These are phyloP conservation scores for Pterulicium gracile DNA, from an alignment of 1,284 basidiomycete genomes.

Conservation along the genomic window DNA sequence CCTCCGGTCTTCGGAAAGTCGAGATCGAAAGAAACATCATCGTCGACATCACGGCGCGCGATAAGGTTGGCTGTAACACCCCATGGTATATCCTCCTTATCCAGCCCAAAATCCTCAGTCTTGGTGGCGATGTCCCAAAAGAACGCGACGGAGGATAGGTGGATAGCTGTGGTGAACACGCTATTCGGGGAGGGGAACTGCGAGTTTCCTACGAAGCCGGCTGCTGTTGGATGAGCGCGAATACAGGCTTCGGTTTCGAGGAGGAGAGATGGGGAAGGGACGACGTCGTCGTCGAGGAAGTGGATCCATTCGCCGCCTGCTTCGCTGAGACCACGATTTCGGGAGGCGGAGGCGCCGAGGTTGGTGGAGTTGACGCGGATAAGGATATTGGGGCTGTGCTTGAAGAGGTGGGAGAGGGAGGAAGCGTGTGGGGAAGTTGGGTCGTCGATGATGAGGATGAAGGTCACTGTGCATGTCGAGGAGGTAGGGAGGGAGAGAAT, in stretches of 20 bases:
- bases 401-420: slow-evolving; percentile 24
- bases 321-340: slow-evolving; percentile 37
- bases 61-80: slow-evolving; percentile 53
- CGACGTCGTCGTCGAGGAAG: slow-evolving; percentile 51
- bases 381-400: slow-evolving; percentile 31
- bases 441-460: slow-evolving; percentile 48
- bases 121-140: slow-evolving; percentile 54
- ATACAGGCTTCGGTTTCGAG: slow-evolving; percentile 35
- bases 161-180: slow-evolving; percentile 42
- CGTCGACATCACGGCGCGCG: slow-evolving; percentile 31
- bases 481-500: slow-evolving; percentile 34
- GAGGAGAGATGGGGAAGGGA: slow-evolving; percentile 31
- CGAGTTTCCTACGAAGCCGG: slow-evolving; percentile 42
- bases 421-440: slow-evolving; percentile 28
- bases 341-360: slow-evolving; percentile 35
- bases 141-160: slow-evolving; percentile 44
- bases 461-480: slow-evolving; percentile 33
- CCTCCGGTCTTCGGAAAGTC: slow-evolving; percentile 52
- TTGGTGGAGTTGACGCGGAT: slow-evolving; percentile 34
- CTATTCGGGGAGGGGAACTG: slow-evolving; percentile 35
- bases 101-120: slow-evolving; percentile 20
- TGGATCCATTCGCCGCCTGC: slow-evolving; percentile 36
- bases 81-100: slow-evolving; percentile 38
- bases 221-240: slow-evolving; percentile 31
- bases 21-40: slow-evolving; percentile 32